phyloP scores from a whole-genome alignment of 371 early-diverging fungal species.

The Coemansia sp. region DNA sequence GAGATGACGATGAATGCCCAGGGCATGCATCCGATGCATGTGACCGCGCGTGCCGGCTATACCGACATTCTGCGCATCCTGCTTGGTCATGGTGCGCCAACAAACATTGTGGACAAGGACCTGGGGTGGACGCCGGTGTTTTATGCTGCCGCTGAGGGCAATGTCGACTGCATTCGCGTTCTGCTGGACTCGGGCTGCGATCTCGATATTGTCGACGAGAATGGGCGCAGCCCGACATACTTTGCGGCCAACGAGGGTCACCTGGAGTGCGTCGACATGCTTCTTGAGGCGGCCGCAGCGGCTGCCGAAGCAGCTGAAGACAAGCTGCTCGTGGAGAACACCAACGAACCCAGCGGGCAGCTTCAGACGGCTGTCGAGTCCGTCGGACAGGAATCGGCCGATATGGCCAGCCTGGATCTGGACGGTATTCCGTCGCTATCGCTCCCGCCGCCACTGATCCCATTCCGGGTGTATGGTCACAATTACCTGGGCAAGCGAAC shows the following conservation, averaged over 20 bases:
- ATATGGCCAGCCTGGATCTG: constrained; percentile 57
- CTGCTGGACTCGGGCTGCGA: constrained; percentile 80
- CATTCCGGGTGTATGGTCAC: constrained; percentile 95
- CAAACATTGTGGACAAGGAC: constrained; percentile 83
- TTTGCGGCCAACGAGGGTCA: constrained; percentile 96
- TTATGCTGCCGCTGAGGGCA: constrained; percentile 91
- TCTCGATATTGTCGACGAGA: constrained; percentile 78
- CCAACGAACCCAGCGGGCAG: background rate
- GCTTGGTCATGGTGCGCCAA: constrained; percentile 68
- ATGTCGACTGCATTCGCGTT: constrained; percentile 74
- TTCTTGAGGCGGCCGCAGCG: constrained; percentile 48
- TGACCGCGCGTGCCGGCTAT: constrained; percentile 86
- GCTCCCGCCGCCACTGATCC: constrained; percentile 95
- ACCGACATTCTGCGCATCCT: constrained; percentile 70
- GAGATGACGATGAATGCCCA: constrained; percentile 59
- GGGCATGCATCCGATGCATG: constrained; percentile 83
- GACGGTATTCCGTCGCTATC: constrained; percentile 82
- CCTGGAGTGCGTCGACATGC: constrained; percentile 67
- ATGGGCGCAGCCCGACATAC: constrained; percentile 78
- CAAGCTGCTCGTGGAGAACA: background rate
- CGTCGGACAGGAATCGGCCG: background rate
- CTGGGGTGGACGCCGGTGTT: constrained; percentile 95
- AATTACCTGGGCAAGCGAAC: constrained; percentile 86
- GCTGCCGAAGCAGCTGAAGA: background rate
- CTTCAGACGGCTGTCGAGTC: background rate